Evolutionary conservation across 768 basidiomycete species (phyloP).

Genomic region (Phylloporus sp.): DNA sequence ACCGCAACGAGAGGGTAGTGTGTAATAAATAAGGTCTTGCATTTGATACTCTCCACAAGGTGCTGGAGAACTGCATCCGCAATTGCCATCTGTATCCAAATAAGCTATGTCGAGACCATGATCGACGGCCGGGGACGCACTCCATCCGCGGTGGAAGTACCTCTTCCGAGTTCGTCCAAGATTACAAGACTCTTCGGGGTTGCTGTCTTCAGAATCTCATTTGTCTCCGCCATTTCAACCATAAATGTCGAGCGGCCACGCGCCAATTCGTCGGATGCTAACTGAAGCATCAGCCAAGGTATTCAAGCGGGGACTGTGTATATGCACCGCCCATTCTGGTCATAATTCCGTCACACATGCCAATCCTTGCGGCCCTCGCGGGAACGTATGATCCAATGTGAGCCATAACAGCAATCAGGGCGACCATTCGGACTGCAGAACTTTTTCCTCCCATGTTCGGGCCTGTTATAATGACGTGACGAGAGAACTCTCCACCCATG

Average conservation of each 20-base stretch:
- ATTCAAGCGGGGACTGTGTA: not conserved
- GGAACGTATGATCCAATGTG: constrained; percentile 96
- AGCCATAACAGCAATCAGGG: constrained; percentile 68
- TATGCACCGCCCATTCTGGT: constrained; percentile 85
- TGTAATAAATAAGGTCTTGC: constrained; percentile 89
- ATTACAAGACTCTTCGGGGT: constrained; percentile 80
- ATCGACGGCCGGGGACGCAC: constrained; percentile 30
- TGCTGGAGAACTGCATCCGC: constrained; percentile 78
- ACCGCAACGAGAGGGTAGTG: constrained; percentile 88
- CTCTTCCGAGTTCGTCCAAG: constrained; percentile 85
- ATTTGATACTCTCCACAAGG: constrained; percentile 52
- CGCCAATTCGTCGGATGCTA: constrained; percentile 84
- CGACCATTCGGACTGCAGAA: constrained; percentile 75
- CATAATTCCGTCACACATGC: constrained; percentile 79
- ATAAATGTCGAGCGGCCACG: constrained; percentile 92
- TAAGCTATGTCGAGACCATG: constrained; percentile 2
- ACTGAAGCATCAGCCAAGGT: not conserved
- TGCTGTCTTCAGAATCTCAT: constrained; percentile 78
- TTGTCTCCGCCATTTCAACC: constrained; percentile 95
- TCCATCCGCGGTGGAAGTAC: constrained; percentile 92
- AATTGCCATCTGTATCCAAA: constrained; percentile 67
- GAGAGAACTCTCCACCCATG: constrained; percentile 52
- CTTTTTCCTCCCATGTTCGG: constrained; percentile 91
- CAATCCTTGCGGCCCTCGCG: constrained; percentile 65
- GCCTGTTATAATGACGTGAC: constrained; percentile 74